phyloP scores from a whole-genome alignment of 2,329 filamentous ascomycete species.

The Phyllosticta paracitricarpa region DNA sequence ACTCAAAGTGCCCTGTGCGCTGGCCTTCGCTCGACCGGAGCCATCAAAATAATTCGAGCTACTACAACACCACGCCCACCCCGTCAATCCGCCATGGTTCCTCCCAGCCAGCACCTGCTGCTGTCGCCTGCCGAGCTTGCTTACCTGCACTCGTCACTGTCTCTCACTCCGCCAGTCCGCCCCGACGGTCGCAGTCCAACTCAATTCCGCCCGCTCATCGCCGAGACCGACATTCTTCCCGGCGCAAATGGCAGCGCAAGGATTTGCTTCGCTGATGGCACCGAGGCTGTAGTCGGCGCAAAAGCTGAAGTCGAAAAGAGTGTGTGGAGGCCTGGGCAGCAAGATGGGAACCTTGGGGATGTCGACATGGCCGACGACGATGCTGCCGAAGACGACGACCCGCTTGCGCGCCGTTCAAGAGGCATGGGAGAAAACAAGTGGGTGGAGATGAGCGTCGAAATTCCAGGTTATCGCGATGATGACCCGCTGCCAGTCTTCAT shows the following conservation, averaged over 20 bases:
- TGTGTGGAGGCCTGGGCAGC: constrained; percentile 19
- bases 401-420: constrained; percentile 11
- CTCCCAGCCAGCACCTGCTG: constrained; percentile 47
- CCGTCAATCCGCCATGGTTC: constrained; percentile 19
- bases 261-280: constrained; percentile 89
- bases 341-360: constrained; percentile 24
- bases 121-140: constrained; percentile 94
- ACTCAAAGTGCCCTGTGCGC: background rate
- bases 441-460: constrained; percentile 86
- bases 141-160: constrained; percentile 83
- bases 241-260: constrained; percentile 86
- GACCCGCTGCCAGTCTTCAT: constrained; percentile 83
- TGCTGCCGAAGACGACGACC: constrained; percentile 19
- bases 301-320: constrained; percentile 90
- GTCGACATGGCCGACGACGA: constrained; percentile 32
- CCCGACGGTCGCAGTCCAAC: constrained; percentile 73
- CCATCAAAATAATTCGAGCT: constrained; percentile 5
- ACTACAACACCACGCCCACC: background rate
- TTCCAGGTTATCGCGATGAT: constrained; percentile 83
- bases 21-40: background rate
- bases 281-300: constrained; percentile 88
- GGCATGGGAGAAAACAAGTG: constrained; percentile 53
- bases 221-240: constrained; percentile 83
- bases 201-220: constrained; percentile 83
- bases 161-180: constrained; percentile 71